phyloP scores from a whole-genome alignment of 352 stramenopile genomes.

The Globisporangium cylindrosporum region DNA sequence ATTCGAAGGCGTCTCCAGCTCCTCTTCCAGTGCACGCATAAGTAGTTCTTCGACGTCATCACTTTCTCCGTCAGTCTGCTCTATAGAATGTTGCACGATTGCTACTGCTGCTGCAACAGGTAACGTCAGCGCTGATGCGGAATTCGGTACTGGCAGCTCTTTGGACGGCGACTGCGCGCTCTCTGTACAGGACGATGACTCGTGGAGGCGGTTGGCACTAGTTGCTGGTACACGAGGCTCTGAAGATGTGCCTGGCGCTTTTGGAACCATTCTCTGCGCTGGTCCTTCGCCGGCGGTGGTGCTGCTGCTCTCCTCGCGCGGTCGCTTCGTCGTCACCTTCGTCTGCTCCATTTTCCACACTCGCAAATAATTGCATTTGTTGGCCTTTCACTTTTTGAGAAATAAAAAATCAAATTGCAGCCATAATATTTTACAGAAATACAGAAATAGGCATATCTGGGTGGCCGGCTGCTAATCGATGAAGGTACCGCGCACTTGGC shows the following conservation, averaged over 20 bases:
- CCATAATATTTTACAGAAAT: neutral
- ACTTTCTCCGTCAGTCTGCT: neutral
- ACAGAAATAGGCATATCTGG: neutral
- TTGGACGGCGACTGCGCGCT: neutral
- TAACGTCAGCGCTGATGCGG: neutral
- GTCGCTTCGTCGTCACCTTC: neutral
- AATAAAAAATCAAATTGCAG: neutral
- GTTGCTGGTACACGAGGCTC: neutral
- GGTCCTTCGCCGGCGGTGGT: neutral
- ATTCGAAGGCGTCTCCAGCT: conserved; percentile 1
- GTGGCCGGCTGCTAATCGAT: no score
- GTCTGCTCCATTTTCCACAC: neutral
- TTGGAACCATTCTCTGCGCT: neutral
- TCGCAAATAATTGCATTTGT: no score
- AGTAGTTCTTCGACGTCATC: conserved; percentile 13
- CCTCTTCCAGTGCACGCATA: conserved; percentile 17
- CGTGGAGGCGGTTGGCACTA: neutral
- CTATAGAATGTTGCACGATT: no score
- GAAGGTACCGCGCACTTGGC: no score
- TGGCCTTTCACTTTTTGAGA: neutral
- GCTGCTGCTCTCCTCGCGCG: neutral
- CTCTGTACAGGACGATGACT: neutral
- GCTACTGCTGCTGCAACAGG: neutral
- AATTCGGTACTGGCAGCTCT: neutral
- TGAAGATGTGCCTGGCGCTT: neutral